Conservation (phyloP, 164 flowering plant species). For the Vitis riparia region DNA sequence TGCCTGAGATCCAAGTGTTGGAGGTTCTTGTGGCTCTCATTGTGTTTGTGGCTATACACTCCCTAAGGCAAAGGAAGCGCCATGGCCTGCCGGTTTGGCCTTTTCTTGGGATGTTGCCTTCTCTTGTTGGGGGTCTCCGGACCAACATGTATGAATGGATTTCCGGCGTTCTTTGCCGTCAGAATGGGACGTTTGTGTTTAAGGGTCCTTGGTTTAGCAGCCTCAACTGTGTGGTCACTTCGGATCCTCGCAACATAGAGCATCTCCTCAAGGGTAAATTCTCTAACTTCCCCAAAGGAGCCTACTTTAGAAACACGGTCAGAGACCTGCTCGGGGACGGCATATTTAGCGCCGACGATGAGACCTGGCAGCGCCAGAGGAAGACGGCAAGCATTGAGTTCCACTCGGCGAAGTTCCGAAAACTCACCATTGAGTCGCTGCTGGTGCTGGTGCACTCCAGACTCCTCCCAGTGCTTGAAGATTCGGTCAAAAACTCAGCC, state of each 20-base stretch:
- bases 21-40: conserved; percentile 57
- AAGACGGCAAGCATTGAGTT: conserved; percentile 87
- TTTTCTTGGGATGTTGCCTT: conserved; percentile 81
- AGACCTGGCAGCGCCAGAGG: conserved; percentile 77
- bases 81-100: conserved; percentile 88
- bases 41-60: conserved; percentile 56
- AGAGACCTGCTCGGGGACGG: conserved; percentile 87
- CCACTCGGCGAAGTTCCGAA: conserved; percentile 72
- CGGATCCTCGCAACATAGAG: conserved; percentile 85
- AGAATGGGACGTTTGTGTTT: conserved; percentile 67
- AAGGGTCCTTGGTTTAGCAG: conserved; percentile 67
- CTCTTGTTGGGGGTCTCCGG: conserved; percentile 43
- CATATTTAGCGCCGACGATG: conserved; percentile 83
- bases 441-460: conserved; percentile 64
- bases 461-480: conserved; percentile 62
- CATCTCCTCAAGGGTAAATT: conserved; percentile 76
- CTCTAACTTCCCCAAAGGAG: conserved; percentile 72
- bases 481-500: conserved; percentile 13
- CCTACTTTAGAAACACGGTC: conserved; percentile 46
- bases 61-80: conserved; percentile 51
- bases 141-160: conserved; percentile 71
- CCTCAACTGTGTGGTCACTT: conserved; percentile 70
- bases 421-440: conserved; percentile 59
- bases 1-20: conserved; percentile 47
- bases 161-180: conserved; percentile 38